These are phyloP conservation scores for Dunaliella sp. DNA, from an alignment of 139 green algal species.

Conservation along the genomic window DNA sequence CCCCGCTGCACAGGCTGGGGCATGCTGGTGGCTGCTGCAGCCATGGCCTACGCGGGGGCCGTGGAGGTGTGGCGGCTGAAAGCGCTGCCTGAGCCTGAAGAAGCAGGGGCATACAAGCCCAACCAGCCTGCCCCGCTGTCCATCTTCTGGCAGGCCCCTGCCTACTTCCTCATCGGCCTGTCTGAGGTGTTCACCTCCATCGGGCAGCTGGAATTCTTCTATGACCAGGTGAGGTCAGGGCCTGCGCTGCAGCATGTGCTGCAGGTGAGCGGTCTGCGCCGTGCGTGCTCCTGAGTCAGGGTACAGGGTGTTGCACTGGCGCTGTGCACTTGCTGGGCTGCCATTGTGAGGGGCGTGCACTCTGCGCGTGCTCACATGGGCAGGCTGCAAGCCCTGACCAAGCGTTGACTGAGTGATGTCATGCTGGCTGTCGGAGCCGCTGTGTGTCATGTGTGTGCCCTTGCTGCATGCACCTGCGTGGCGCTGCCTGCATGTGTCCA, in stretches of 20 bases:
- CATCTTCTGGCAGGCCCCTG: constrained; percentile 71
- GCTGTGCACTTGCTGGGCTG: too few relatives aligned
- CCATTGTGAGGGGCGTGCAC: too few relatives aligned
- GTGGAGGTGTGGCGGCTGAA: constrained; percentile 71
- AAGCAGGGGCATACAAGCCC: not conserved
- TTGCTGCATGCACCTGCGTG: too few relatives aligned
- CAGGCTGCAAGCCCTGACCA: too few relatives aligned
- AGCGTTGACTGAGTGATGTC: too few relatives aligned
- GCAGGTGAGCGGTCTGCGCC: too few relatives aligned
- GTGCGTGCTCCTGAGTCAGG: not conserved
- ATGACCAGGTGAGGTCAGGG: constrained; percentile 78
- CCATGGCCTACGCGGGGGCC: constrained; percentile 69
- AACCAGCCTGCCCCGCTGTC: not conserved
- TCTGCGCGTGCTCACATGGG: too few relatives aligned
- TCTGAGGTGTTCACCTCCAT: constrained; percentile 87
- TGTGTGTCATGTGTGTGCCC: too few relatives aligned
- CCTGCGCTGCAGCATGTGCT: too few relatives aligned
- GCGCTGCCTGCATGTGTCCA: too few relatives aligned
- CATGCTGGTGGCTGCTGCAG: constrained; percentile 68
- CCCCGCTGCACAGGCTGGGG: constrained; percentile 71
- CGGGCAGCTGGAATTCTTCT: constrained; percentile 95
- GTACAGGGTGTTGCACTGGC: not conserved
- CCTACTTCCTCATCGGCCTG: constrained; percentile 83
- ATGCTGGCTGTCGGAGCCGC: too few relatives aligned
- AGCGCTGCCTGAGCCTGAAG: not conserved